Evolutionary conservation across 2,329 filamentous ascomycete genomes (phyloP).

Genomic region (Kalaharituber pfeilii): DNA sequence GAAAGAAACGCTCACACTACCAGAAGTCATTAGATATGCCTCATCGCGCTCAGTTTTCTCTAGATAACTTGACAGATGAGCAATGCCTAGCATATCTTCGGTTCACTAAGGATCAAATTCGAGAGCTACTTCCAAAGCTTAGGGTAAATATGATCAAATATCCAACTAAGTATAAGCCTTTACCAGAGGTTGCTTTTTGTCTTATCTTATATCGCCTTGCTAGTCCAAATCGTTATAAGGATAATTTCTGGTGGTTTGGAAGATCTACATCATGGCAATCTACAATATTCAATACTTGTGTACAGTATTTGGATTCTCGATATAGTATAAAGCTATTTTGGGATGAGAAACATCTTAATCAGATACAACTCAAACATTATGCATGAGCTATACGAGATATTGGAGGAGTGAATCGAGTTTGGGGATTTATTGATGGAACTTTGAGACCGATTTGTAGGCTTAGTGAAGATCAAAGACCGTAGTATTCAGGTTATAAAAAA

Average conservation of each 20-base stretch:
- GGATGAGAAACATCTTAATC: background rate
- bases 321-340: background rate
- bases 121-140: background rate
- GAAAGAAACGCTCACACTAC: no score
- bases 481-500: background rate
- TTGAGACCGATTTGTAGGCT: background rate
- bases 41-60: no score
- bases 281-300: background rate
- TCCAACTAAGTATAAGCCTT: background rate
- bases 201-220: background rate
- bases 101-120: background rate
- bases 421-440: slow-evolving; percentile 1
- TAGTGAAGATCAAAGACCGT: background rate
- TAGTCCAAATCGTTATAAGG: background rate
- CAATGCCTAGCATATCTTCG: background rate
- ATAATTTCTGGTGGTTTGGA: no score
- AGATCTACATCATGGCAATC: background rate
- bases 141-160: background rate
- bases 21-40: no score
- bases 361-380: background rate
- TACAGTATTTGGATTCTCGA: background rate
- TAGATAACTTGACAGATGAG: no score
- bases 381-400: no score
- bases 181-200: background rate
- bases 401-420: no score